phyloP scores from a whole-genome alignment of 768 basidiomycete species.

The Pleurotus tuber-regium region DNA sequence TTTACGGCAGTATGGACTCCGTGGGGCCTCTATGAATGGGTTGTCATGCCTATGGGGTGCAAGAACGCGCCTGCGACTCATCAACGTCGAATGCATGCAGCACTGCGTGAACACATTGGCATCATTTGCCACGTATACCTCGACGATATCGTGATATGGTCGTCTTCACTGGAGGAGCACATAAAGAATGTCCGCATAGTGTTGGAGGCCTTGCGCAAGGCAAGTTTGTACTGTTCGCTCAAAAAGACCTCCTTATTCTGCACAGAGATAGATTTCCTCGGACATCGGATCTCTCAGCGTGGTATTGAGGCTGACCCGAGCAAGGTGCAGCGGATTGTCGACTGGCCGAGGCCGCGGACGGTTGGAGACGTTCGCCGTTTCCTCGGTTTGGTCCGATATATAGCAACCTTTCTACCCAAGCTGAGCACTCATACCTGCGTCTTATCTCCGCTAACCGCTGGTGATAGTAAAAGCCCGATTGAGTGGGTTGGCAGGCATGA shows the following conservation, averaged over 20 bases:
- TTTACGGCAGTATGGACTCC: slow-evolving; percentile 33
- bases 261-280: slow-evolving; percentile 36
- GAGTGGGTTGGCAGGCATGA: no score
- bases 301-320: slow-evolving; percentile 33
- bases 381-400: no score
- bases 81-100: slow-evolving; percentile 22
- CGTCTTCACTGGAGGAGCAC: slow-evolving; percentile 29
- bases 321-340: slow-evolving; percentile 28
- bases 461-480: no score
- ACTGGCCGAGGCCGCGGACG: no score
- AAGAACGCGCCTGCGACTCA: slow-evolving; percentile 26
- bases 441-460: no score
- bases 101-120: slow-evolving; percentile 27
- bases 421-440: no score
- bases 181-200: slow-evolving; percentile 27
- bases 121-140: slow-evolving; percentile 31
- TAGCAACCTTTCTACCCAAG: no score
- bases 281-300: slow-evolving; percentile 30
- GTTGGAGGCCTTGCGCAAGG: slow-evolving; percentile 24
- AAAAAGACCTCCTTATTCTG: slow-evolving; percentile 39
- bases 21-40: slow-evolving; percentile 33
- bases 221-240: slow-evolving; percentile 27
- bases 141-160: slow-evolving; percentile 44
- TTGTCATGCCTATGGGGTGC: slow-evolving; percentile 21
- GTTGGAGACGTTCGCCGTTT: no score